Evolutionary conservation across 2,329 filamentous ascomycete genomes (phyloP), one percentile per base, ranked within the genome.

Genomic region (Xylariaceae sp.): DNA sequence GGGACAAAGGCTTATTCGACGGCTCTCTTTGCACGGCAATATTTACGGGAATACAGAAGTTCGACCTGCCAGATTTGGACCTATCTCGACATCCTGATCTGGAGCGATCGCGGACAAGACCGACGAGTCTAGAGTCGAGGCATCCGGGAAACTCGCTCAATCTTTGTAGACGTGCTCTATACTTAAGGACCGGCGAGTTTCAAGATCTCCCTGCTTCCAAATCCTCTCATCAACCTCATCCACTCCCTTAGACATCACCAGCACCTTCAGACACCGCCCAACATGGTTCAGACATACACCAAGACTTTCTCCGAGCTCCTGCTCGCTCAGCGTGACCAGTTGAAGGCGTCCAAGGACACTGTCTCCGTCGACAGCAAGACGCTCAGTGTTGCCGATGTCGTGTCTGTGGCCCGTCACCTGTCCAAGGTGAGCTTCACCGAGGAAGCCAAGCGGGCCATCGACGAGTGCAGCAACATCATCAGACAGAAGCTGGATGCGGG

Each of bases 381-480:
- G 15, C 42, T 59, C 37, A 55, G 35, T 6, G 51, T 59, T 17
- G 57, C 57, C 15, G 53, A 59, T 49, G 57, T 59, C 23, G 57
- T 59, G 57, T 47, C 57, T 4, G 57, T 59, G 4, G 55, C 57
- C 9, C 55, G 52, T 34, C 9, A 59, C 13, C 23, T 55, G 34
- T 53, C 45, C 11, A 39, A 48, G 23, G 53, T 59, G 42, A 37
- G 42, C 18, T 53, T 59, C 47, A 55, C 57, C 18, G 10, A 53
- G 5, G 45, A 59, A 18, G 55, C 57, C 18, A 35, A 55, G 37
- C 37, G 39, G 37, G 52, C 52, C 35, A 55, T 59, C n/a, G 53
- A 53, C 11, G 53, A n/a, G 18, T 53, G 48, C 49, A 56, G 57
- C 53, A 59, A 52, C 35, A 52, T 59, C 15, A 56, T 59, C 18